These are phyloP conservation scores for Trichothecium sympodiale DNA, from an alignment of 2,329 filamentous ascomycete genomes.

Conservation along the genomic window DNA sequence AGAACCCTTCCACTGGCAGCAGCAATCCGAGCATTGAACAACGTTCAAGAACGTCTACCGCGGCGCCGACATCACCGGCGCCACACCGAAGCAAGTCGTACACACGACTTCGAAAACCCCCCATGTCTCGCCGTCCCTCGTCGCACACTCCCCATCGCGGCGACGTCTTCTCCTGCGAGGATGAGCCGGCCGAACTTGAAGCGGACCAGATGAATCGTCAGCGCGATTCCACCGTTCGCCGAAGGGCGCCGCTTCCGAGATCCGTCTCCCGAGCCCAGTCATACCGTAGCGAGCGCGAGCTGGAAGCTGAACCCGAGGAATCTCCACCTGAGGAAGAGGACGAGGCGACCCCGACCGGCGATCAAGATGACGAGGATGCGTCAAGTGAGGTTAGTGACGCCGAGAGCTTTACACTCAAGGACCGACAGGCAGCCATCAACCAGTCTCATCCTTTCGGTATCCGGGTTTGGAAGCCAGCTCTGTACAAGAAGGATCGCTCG, in stretches of 20 bases:
- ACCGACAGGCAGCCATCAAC: conserved; percentile 95
- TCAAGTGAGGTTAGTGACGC: conserved; percentile 74
- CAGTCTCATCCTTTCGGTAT: conserved; percentile 98
- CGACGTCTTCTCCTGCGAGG: conserved; percentile 83
- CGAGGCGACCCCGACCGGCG: no score
- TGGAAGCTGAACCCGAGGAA: conserved; percentile 3
- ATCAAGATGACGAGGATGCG: conserved; percentile 36
- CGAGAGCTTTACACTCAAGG: conserved; percentile 95
- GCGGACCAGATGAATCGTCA: conserved; percentile 47
- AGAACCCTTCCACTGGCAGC: not conserved
- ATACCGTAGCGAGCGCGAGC: conserved; percentile 14
- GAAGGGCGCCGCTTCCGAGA: conserved; percentile 19
- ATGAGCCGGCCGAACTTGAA: conserved; percentile 72
- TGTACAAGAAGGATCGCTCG: conserved; percentile 96
- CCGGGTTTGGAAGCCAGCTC: conserved; percentile 93
- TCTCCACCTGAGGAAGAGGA: not conserved
- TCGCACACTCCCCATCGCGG: conserved; percentile 72
- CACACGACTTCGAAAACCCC: conserved; percentile 56
- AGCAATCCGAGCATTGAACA: conserved; percentile 4
- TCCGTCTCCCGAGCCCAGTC: conserved; percentile 31
- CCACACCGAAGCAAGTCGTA: conserved; percentile 34
- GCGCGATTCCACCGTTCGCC: conserved; percentile 19
- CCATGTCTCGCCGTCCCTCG: conserved; percentile 61
- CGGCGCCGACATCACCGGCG: conserved; percentile 39
- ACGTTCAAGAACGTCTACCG: conserved; percentile 4